Base-by-base conservation (phyloP, 768 basidiomycete genomes). In the Rhizopogon vulgaris region DNA sequence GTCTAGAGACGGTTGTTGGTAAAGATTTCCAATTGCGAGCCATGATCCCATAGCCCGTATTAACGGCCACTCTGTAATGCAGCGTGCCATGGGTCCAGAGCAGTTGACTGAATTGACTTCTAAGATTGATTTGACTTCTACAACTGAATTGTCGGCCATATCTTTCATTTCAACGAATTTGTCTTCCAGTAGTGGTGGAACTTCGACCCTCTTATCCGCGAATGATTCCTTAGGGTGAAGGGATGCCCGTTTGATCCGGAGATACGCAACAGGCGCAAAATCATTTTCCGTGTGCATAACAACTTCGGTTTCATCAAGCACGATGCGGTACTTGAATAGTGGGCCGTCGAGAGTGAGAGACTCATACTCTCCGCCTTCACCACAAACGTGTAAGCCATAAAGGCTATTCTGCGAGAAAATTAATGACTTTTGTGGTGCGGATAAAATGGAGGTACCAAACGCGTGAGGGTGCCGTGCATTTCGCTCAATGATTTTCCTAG, bases 311-410 rank as follows among this genome's bases (percentile, higher is more conserved):
- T 84, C 80, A 32, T 70, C 74, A 84, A 97, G 64, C 6, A 71
- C 64, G 34, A 99, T 85, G 9, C 78, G 74, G 37, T 78, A 77
- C 58, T 90, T 90, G 79, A 94, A 98, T 11, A 95, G 62, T 0
- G 94, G 90, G 55, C 87, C 89, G 58, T 96, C 90, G 11, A 94
- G 72, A 1, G 95, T 97, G 52, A 98, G 73, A 0, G 87, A 90
- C 65, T 99, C 96, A 68, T 97, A 99, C 71, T 99, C 96, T 2
- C 96, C 96, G 2, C 96, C 96, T 71, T 99, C 96, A 9, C 96
- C 96, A 56, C 95, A 97, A 2, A 95, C 79, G 63, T 99, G 96
- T 0, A 87, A 85, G 4, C 94, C 94, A 60, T 93, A 99, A 25
- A 82, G 69, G 9, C 69, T 63, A 64, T 94, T 91, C 91, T 93